Percentiles rank a stretch among this genome's conserved stretches.
These are phyloP conservation scores for Clausena lansium DNA, from an alignment of 345 rosid species.

Conservation along the genomic window DNA sequence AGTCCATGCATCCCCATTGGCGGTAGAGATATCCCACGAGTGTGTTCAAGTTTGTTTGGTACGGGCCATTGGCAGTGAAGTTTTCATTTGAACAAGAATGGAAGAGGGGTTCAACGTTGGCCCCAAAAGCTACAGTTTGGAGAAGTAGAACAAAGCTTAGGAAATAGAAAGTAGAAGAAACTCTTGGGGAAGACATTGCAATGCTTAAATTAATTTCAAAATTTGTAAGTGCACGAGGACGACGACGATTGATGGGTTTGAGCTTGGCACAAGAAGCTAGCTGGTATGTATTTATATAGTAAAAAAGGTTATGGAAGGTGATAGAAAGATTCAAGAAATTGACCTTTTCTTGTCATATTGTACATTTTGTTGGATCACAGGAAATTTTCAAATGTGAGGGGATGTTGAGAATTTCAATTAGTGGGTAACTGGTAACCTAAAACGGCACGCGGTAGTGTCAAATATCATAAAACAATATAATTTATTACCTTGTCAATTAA, in stretches of 20 bases:
- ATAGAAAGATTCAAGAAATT: neutral
- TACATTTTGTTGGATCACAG: too few relatives aligned
- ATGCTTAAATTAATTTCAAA: neutral
- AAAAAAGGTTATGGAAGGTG: neutral
- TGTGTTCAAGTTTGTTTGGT: constrained; percentile 42
- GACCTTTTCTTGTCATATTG: neutral
- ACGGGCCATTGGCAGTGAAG: constrained; percentile 37
- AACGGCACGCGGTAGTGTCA: neutral
- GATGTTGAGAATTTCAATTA: neutral
- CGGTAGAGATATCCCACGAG: constrained; percentile 33
- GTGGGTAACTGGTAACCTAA: neutral
- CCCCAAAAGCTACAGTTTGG: constrained; percentile 17
- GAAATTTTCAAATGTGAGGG: constrained; percentile 4
- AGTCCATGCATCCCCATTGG: neutral
- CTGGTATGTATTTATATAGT: neutral
- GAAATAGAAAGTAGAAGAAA: neutral
- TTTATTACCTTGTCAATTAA: too few relatives aligned
- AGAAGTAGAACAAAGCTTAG: constrained; percentile 10
- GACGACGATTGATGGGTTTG: too few relatives aligned
- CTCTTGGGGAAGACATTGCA: constrained; percentile 26
- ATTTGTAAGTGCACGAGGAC: neutral
- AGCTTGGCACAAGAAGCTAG: neutral
- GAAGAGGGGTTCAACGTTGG: constrained; percentile 28
- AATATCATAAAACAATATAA: too few relatives aligned
- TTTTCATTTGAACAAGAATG: constrained; percentile 47